Percentiles rank a stretch among this genome's conserved stretches.
These are phyloP conservation scores for Aspergillus novoparasiticus DNA, from an alignment of 2,329 filamentous ascomycete genomes.

Conservation along the genomic window DNA sequence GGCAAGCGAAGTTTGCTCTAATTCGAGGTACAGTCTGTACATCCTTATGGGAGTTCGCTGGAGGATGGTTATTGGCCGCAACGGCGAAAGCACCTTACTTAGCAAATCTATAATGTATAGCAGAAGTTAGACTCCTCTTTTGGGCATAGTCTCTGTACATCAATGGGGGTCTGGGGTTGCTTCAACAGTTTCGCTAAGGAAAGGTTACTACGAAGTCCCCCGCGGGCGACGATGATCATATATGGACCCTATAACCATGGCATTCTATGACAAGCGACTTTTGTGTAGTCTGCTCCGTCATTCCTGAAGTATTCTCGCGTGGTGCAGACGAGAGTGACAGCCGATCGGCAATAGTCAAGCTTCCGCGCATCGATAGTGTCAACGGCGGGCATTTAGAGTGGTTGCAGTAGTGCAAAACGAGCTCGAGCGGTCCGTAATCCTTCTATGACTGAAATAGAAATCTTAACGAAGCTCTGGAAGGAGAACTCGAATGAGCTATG, in stretches of 20 bases:
- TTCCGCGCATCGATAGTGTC: neutral
- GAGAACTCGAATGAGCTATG: neutral
- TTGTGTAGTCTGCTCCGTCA: neutral
- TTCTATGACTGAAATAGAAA: slow-evolving; percentile 5
- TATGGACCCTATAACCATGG: neutral
- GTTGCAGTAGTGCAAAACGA: neutral
- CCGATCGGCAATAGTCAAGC: slow-evolving; percentile 7
- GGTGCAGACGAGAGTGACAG: neutral
- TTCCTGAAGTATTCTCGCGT: neutral
- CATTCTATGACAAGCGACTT: neutral
- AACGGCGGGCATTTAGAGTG: neutral
- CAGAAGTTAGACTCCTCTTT: neutral
- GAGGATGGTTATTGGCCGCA: neutral
- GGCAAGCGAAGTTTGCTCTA: neutral
- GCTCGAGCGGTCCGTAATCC: neutral
- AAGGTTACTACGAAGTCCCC: neutral
- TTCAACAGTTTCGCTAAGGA: neutral
- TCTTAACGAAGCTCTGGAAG: neutral
- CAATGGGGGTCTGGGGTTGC: neutral
- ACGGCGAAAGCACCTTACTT: neutral
- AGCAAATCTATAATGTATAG: neutral
- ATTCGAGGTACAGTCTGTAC: neutral
- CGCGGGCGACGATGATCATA: neutral
- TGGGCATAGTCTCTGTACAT: neutral
- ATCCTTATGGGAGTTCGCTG: neutral